Evolutionary conservation across 2,329 filamentous ascomycete species (phyloP).

Genomic region (Whalleya microplaca): DNA sequence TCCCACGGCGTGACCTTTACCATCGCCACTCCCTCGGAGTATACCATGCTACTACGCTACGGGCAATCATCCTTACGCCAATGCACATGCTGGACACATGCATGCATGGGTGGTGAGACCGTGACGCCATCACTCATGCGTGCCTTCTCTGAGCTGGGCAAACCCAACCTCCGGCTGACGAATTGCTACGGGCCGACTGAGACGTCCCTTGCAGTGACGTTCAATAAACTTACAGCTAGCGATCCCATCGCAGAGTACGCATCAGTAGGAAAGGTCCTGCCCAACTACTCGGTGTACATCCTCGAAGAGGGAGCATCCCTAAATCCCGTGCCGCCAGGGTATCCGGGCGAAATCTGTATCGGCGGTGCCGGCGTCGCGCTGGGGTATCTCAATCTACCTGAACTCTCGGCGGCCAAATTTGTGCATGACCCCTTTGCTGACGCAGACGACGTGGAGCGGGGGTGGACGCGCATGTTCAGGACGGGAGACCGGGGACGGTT

Average conservation of each 20-base stretch:
- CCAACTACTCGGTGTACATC: slow-evolving; percentile 44
- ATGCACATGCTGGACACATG: slow-evolving; percentile 34
- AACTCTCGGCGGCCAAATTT: too few species aligned
- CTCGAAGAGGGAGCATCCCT: slow-evolving; percentile 40
- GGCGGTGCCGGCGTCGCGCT: slow-evolving; percentile 38
- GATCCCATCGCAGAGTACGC: too few species aligned
- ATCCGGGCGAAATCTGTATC: slow-evolving; percentile 47
- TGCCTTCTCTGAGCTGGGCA: background rate
- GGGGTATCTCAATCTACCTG: slow-evolving; percentile 2
- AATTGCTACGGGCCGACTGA: slow-evolving; percentile 37
- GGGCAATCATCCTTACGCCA: slow-evolving; percentile 19
- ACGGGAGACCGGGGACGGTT: too few species aligned
- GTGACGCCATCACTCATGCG: slow-evolving; percentile 3
- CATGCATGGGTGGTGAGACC: slow-evolving; percentile 39
- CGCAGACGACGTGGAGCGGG: too few species aligned
- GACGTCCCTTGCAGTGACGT: too few species aligned
- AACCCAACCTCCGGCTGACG: slow-evolving; percentile 21
- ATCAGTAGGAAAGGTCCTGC: too few species aligned
- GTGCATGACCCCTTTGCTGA: too few species aligned
- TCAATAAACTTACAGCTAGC: too few species aligned
- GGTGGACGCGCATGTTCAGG: too few species aligned
- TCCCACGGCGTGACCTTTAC: slow-evolving; percentile 39
- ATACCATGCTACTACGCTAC: slow-evolving; percentile 23
- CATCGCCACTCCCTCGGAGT: slow-evolving; percentile 42
- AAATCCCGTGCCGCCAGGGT: slow-evolving; percentile 38